phyloP scores from a whole-genome alignment of 495 filamentous ascomycete genomes.

The Rusavskia elegans region DNA sequence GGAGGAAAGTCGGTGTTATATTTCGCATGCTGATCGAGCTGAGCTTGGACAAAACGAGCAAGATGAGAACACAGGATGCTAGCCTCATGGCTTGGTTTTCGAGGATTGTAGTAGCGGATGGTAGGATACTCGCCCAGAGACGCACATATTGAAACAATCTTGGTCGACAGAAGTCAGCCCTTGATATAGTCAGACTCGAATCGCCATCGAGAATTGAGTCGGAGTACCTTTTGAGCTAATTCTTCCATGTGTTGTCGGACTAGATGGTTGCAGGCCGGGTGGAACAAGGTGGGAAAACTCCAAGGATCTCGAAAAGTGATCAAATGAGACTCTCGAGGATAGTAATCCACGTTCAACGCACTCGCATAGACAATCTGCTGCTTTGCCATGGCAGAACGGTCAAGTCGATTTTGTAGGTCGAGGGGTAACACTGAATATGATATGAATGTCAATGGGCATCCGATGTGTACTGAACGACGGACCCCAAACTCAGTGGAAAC shows the following conservation, averaged over 20 bases:
- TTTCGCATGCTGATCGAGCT: constrained; percentile 73
- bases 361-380: constrained; percentile 57
- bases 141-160: constrained; percentile 76
- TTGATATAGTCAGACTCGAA: background rate
- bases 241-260: constrained; percentile 65
- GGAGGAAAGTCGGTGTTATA: constrained; percentile 74
- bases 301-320: constrained; percentile 85
- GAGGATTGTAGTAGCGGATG: constrained; percentile 75
- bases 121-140: constrained; percentile 76
- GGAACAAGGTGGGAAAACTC: constrained; percentile 86
- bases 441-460: constrained; percentile 1
- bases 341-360: constrained; percentile 72
- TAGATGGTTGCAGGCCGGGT: constrained; percentile 74
- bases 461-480: background rate
- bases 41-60: constrained; percentile 81
- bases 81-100: constrained; percentile 65
- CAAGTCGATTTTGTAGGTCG: constrained; percentile 36
- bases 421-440: constrained; percentile 32
- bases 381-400: constrained; percentile 42
- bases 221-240: constrained; percentile 68
- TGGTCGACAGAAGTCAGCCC: constrained; percentile 16
- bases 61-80: constrained; percentile 71
- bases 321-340: constrained; percentile 78
- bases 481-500: constrained; percentile 12
- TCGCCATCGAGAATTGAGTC: background rate